Evolutionary conservation across 2,329 filamentous ascomycete genomes (phyloP).

Genomic region (Colletotrichum sidae): DNA sequence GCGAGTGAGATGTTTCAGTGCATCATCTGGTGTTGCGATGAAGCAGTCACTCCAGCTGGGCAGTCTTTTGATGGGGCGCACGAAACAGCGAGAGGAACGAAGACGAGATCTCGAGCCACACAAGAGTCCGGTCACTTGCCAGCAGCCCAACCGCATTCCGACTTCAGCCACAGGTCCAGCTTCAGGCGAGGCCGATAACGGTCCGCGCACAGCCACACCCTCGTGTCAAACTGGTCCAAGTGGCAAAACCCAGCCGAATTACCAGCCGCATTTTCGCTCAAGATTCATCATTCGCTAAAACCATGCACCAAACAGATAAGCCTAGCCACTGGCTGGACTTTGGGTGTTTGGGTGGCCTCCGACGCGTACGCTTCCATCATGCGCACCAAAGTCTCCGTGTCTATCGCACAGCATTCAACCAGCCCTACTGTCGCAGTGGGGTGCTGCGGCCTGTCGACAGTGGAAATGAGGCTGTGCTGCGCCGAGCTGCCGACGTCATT

Average conservation of each 20-base stretch:
- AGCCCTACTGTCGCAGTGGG: not conserved
- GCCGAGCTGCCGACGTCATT: conserved; percentile 35
- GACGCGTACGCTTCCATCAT: conserved; percentile 36
- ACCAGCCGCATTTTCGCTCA: not conserved
- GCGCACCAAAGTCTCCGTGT: not conserved
- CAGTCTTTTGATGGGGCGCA: too few relatives aligned
- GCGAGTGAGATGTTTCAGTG: too few relatives aligned
- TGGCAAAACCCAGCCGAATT: conserved; percentile 6
- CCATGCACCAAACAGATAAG: conserved; percentile 1
- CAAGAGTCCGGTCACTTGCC: too few relatives aligned
- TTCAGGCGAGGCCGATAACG: too few relatives aligned
- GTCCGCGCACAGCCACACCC: conserved; percentile 1
- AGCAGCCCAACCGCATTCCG: too few relatives aligned
- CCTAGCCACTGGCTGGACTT: conserved; percentile 24
- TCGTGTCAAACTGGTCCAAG: not conserved
- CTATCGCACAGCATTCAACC: not conserved
- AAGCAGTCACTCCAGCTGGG: too few relatives aligned
- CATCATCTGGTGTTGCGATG: too few relatives aligned
- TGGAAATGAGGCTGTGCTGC: conserved; percentile 33
- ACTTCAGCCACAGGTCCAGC: too few relatives aligned
- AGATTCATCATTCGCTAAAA: conserved; percentile 1
- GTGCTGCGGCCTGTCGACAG: not conserved
- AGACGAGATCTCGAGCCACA: too few relatives aligned
- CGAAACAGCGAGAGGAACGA: too few relatives aligned
- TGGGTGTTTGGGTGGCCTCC: conserved; percentile 13